Evolutionary conservation across 176 grass and related monocot species (phyloP).

Genomic region (Oryza officinalis): DNA sequence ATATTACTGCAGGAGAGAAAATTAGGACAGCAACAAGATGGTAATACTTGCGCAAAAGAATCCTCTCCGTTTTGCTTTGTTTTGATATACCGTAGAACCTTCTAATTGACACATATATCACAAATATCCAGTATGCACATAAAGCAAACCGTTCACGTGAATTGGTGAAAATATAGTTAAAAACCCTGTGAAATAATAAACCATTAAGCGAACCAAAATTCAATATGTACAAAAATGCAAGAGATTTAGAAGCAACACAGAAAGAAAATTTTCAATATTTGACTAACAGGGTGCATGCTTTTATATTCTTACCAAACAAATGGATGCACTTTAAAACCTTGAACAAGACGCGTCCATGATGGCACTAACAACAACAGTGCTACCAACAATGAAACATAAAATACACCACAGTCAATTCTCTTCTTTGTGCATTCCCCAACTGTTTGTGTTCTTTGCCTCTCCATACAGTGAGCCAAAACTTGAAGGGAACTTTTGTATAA

Average conservation of each 20-base stretch:
- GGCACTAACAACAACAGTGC: conserved; percentile 67
- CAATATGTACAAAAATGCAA: not conserved
- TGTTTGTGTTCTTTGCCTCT: conserved; percentile 36
- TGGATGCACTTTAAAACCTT: conserved; percentile 69
- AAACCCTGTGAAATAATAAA: conserved; percentile 63
- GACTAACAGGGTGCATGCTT: not conserved
- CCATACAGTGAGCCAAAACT: conserved; percentile 47
- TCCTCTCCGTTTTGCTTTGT: conserved; percentile 77
- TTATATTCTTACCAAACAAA: conserved; percentile 68
- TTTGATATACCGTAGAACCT: conserved; percentile 91
- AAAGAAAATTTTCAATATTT: not conserved
- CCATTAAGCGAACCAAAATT: conserved; percentile 3
- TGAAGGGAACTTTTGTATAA: conserved; percentile 64
- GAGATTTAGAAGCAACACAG: not conserved
- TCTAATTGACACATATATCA: conserved; percentile 73
- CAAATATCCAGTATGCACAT: conserved; percentile 89
- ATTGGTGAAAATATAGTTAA: conserved; percentile 73
- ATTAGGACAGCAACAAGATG: conserved; percentile 92
- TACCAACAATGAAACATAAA: conserved; percentile 61
- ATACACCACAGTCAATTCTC: conserved; percentile 52
- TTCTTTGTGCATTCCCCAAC: conserved; percentile 26
- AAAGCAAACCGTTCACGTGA: conserved; percentile 63
- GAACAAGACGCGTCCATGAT: conserved; percentile 67
- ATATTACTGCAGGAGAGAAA: conserved; percentile 88
- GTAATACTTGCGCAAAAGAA: conserved; percentile 93